Conservation (phyloP, 1,284 basidiomycete species). For the Sporisorium scitamineum region DNA sequence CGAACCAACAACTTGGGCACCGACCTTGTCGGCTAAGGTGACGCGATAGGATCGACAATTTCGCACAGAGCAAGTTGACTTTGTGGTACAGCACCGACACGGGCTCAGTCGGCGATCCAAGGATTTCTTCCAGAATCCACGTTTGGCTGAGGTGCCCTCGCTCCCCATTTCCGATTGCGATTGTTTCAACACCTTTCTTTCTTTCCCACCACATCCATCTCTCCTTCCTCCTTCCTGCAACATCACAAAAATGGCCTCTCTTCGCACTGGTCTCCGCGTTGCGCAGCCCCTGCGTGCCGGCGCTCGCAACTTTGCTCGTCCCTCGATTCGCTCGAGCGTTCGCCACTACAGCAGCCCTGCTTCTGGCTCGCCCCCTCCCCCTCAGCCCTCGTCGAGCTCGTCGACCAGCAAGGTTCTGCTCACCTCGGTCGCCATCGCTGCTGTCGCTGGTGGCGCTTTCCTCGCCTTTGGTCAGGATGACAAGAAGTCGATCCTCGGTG, state of each 20-base stretch:
- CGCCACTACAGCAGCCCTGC: conserved; percentile 52
- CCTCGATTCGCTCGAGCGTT: conserved; percentile 40
- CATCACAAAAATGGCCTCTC: conserved; percentile 44
- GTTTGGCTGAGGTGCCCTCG: neutral
- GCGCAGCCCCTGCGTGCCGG: conserved; percentile 47
- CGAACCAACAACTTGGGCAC: neutral
- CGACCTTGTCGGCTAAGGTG: neutral
- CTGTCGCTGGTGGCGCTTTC: conserved; percentile 51
- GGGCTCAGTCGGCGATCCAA: conserved; percentile 1
- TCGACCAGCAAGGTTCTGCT: conserved; percentile 48
- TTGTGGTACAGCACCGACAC: neutral
- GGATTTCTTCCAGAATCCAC: neutral
- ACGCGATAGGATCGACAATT: neutral
- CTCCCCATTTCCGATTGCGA: too few species aligned
- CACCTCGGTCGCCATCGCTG: conserved; percentile 50
- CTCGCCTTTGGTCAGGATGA: conserved; percentile 41
- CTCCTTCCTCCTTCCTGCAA: neutral
- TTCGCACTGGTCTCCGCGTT: conserved; percentile 52
- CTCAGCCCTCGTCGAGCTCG: conserved; percentile 39
- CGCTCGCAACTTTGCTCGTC: conserved; percentile 40
- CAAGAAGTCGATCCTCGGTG: conserved; percentile 50
- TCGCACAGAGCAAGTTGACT: neutral
- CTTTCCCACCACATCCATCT: conserved; percentile 14
- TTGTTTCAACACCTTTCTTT: conserved; percentile 1
- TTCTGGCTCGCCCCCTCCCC: conserved; percentile 45